phyloP scores from a whole-genome alignment of 2,329 filamentous ascomycete genomes.

The Xylariales sp. region DNA sequence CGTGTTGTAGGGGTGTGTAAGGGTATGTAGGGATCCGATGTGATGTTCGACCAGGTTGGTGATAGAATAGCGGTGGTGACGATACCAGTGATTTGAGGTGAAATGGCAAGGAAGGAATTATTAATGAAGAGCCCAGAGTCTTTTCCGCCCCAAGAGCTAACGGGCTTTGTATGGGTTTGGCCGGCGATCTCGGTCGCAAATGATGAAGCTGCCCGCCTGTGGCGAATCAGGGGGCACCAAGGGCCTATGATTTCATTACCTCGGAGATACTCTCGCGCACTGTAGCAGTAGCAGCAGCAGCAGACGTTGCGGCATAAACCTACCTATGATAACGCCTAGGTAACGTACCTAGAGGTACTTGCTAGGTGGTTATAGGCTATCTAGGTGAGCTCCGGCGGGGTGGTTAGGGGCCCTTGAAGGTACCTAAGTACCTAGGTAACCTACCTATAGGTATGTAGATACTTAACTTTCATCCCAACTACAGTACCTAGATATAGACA shows the following conservation, averaged over 20 bases:
- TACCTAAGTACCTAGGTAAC: not conserved
- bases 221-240: conserved; percentile 48
- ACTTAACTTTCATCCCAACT: not conserved
- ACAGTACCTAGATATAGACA: not conserved
- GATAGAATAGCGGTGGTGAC: conserved; percentile 25
- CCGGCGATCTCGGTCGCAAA: conserved; percentile 51
- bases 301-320: no score
- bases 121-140: conserved; percentile 9
- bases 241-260: conserved; percentile 49
- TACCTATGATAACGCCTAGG: no score
- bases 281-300: conserved; percentile 21
- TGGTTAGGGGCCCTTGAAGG: not conserved
- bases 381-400: no score
- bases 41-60: conserved; percentile 12
- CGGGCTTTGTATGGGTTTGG: conserved; percentile 43
- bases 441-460: no score
- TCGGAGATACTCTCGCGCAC: conserved; percentile 42
- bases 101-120: conserved; percentile 25
- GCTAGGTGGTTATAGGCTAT: not conserved
- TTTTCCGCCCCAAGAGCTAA: conserved; percentile 5
- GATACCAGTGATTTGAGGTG: conserved; percentile 23
- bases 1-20: not conserved
- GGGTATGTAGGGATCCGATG: not conserved
- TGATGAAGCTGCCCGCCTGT: conserved; percentile 38
- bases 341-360: not conserved